These are phyloP conservation scores for Pseudovirgaria hyperparasitica DNA, from an alignment of 2,329 filamentous ascomycete genomes.

Conservation along the genomic window DNA sequence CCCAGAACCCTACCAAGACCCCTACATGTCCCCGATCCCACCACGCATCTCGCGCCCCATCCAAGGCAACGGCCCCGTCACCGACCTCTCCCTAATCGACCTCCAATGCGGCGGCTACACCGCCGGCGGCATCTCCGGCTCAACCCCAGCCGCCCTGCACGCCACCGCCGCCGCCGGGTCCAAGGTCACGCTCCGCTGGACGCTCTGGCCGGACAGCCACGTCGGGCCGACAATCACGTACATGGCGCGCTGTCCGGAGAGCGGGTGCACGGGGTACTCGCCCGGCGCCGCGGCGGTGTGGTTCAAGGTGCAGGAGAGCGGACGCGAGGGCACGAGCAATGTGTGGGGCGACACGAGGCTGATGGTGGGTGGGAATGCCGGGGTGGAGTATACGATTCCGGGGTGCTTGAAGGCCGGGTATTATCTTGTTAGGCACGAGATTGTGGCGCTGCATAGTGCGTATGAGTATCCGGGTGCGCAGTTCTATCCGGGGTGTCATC, in stretches of 20 bases:
- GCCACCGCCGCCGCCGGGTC: slow-evolving; percentile 41
- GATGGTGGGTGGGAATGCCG: slow-evolving; percentile 30
- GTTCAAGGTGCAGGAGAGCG: slow-evolving; percentile 42
- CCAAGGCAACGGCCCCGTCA: slow-evolving; percentile 45
- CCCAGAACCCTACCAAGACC: slow-evolving; percentile 23
- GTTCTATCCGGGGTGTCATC: slow-evolving; percentile 47
- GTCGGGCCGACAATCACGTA: slow-evolving; percentile 45
- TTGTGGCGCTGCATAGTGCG: slow-evolving; percentile 40
- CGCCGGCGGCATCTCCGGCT: slow-evolving; percentile 35
- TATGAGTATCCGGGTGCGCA: slow-evolving; percentile 40
- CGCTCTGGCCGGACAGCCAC: slow-evolving; percentile 35
- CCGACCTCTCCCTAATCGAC: slow-evolving; percentile 40
- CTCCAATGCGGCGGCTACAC: slow-evolving; percentile 44
- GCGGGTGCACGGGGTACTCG: slow-evolving; percentile 36
- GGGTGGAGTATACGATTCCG: slow-evolving; percentile 42
- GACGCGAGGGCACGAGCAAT: slow-evolving; percentile 37
- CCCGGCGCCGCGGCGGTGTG: slow-evolving; percentile 38
- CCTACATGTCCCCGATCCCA: slow-evolving; percentile 21
- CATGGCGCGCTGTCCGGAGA: slow-evolving; percentile 45
- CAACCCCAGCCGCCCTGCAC: slow-evolving; percentile 40
- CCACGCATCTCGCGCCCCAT: slow-evolving; percentile 45
- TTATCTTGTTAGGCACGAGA: slow-evolving; percentile 47
- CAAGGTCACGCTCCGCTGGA: slow-evolving; percentile 43
- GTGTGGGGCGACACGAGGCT: slow-evolving; percentile 35
- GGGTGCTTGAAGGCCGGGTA: slow-evolving; percentile 39